A percentile compares a stretch with the other conserved stretches of the same genome.
These are phyloP conservation scores for Lactarius hengduanensis DNA, from an alignment of 768 basidiomycete genomes.

Conservation along the genomic window DNA sequence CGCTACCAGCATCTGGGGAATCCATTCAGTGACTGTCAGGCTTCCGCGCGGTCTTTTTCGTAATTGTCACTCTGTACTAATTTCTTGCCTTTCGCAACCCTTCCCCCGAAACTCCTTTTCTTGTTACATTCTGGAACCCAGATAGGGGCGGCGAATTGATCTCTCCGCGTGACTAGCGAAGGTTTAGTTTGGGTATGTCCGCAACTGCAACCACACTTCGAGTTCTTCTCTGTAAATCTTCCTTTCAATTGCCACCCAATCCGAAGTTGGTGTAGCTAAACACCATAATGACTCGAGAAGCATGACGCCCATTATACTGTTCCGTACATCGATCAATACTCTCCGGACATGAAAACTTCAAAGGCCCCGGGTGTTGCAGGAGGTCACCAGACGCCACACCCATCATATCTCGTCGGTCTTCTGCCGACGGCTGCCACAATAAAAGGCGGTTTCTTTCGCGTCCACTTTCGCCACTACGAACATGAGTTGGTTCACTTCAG, in stretches of 20 bases:
- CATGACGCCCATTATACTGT: slow-evolving; percentile 6
- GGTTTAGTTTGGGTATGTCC: slow-evolving; percentile 1
- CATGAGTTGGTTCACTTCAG: slow-evolving; percentile 26
- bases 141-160: slow-evolving; percentile 11
- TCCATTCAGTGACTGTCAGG: slow-evolving; percentile 5
- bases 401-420: not conserved
- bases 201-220: not conserved
- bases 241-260: not conserved
- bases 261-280: slow-evolving; percentile 10
- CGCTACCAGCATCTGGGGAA: slow-evolving; percentile 20
- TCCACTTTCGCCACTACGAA: slow-evolving; percentile 14
- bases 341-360: slow-evolving; percentile 22
- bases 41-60: slow-evolving; percentile 13
- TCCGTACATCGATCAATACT: slow-evolving; percentile 15
- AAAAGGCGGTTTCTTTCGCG: slow-evolving; percentile 16
- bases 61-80: slow-evolving; percentile 13
- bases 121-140: slow-evolving; percentile 7
- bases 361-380: slow-evolving; percentile 1
- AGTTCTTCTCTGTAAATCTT: slow-evolving; percentile 1
- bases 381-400: slow-evolving; percentile 21
- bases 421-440: slow-evolving; percentile 2
- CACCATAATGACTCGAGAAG: slow-evolving; percentile 2
- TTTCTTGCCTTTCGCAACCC: not conserved
- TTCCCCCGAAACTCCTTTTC: not conserved
- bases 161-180: slow-evolving; percentile 10